Conservation (phyloP, 495 filamentous ascomycete genomes). For the Hypoxylon perforatum region DNA sequence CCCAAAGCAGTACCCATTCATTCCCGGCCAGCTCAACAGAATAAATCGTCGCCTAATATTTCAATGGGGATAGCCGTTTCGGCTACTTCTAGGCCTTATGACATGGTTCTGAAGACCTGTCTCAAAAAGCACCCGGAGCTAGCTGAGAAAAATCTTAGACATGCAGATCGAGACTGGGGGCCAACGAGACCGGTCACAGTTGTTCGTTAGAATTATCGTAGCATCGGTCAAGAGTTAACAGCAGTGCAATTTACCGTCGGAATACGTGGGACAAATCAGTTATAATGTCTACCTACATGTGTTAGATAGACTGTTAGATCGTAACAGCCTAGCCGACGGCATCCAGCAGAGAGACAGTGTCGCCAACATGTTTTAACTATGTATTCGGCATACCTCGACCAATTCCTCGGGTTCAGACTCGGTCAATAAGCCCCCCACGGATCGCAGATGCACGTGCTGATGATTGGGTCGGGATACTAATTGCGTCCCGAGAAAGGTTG, state of each 20-base stretch:
- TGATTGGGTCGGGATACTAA: constrained; percentile 37
- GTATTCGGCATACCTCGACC: constrained; percentile 9
- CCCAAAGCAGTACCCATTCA: no score
- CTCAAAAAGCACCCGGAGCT: constrained; percentile 26
- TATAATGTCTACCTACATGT: neutral
- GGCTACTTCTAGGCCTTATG: no score
- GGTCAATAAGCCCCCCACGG: constrained; percentile 30
- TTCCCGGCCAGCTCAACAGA: no score
- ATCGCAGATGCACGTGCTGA: constrained; percentile 22
- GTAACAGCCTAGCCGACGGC: neutral
- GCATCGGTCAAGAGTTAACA: constrained; percentile 4
- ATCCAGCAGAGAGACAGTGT: neutral
- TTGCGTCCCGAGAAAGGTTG: constrained; percentile 33
- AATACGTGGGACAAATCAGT: neutral
- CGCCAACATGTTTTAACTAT: constrained; percentile 20
- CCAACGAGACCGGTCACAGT: constrained; percentile 27
- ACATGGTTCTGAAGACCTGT: constrained; percentile 9
- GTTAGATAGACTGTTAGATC: constrained; percentile 7
- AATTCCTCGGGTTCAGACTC: constrained; percentile 26
- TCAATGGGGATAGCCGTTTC: no score
- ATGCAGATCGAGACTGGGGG: constrained; percentile 23
- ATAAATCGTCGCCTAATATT: no score
- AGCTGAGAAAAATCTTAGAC: constrained; percentile 3
- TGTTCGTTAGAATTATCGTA: constrained; percentile 1
- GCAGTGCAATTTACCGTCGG: neutral